Base-by-base conservation (phyloP, 768 basidiomycete species). In the Nevesoporus exiguus region DNA sequence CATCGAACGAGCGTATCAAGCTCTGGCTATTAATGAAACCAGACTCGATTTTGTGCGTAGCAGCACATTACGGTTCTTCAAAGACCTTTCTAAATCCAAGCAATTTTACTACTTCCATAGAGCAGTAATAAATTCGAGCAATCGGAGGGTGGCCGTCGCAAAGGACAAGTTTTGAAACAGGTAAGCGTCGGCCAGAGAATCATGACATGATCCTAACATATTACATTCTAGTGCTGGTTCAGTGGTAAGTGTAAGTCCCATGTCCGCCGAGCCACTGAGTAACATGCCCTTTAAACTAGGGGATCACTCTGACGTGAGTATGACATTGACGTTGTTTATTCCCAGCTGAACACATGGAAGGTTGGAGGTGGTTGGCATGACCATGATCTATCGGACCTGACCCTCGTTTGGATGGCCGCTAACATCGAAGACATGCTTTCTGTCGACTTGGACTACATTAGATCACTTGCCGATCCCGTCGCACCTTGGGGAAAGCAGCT, bases 351-450 rank as follows among this genome's bases (percentile, higher is more conserved):
- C 6, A 5, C 10, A 39, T 36, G 37, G 24, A 47, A 88, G 87
- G 78, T 85, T 43, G 86, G 86, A 15, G 88, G 88, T 25, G 87
- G 88, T 36, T 89, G 81, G 67, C 64, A 74, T 27, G 74, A 80
- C 41, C 87, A 87, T 64, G 88, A 90, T 60, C 66, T 90, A 27
- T 77, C 87, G 0, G 85, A 88, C 61, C 41, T 88, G 24, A 77
- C 82, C 14, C 70, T 90, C 47, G 68, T 70, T 40, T 86, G 84
- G 85, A 85, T 86, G 82, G 76, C 75, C 49, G 79, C 83, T 5
- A 79, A 86, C 55, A 68, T 88, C 29, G 74, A 70, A 33, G 73
- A 78, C 43, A 77, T 82, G 14, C 66, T 89, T 30, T 80, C 80
- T 3, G 62, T 88, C 49, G 83, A 90, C 61, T 58, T 74, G 30